phyloP scores from a whole-genome alignment of 2,329 filamentous ascomycete genomes.

The Hymenoscyphus repandus region DNA sequence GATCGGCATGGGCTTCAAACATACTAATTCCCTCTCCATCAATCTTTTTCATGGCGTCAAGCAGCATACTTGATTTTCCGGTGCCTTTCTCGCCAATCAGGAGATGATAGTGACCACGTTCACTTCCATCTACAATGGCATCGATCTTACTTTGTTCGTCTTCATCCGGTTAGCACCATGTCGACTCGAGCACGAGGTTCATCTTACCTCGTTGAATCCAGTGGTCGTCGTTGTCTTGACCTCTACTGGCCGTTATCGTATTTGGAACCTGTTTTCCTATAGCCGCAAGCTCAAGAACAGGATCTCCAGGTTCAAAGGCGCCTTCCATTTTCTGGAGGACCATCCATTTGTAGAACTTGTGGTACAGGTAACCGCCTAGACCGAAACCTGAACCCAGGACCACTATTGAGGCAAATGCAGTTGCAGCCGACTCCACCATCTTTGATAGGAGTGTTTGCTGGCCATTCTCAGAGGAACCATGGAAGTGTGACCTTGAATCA shows the following conservation, averaged over 20 bases:
- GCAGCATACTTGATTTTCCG: conserved; percentile 93
- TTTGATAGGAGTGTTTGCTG: conserved; percentile 37
- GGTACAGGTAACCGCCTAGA: conserved; percentile 69
- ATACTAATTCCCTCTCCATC: conserved; percentile 86
- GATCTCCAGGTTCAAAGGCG: conserved; percentile 88
- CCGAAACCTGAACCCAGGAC: conserved; percentile 63
- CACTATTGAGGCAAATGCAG: conserved; percentile 68
- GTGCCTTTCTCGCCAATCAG: conserved; percentile 94
- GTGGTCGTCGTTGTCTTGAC: conserved; percentile 41
- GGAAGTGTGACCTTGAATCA: not conserved
- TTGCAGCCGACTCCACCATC: conserved; percentile 70
- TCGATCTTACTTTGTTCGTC: conserved; percentile 80
- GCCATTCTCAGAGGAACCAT: conserved; percentile 13
- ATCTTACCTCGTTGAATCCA: conserved; percentile 63
- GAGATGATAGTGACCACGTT: conserved; percentile 81
- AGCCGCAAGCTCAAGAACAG: conserved; percentile 75
- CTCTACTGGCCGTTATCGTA: conserved; percentile 33
- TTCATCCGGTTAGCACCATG: no score
- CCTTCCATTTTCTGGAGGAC: conserved; percentile 90
- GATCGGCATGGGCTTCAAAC: conserved; percentile 92
- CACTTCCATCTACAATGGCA: conserved; percentile 69
- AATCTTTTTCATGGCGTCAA: conserved; percentile 91
- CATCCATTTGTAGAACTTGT: conserved; percentile 80
- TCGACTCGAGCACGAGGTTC: no score
- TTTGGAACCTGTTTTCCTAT: conserved; percentile 51